Evolutionary conservation across 23 red algal genomes (phyloP).

Genomic region (Gracilariopsis chorda): DNA sequence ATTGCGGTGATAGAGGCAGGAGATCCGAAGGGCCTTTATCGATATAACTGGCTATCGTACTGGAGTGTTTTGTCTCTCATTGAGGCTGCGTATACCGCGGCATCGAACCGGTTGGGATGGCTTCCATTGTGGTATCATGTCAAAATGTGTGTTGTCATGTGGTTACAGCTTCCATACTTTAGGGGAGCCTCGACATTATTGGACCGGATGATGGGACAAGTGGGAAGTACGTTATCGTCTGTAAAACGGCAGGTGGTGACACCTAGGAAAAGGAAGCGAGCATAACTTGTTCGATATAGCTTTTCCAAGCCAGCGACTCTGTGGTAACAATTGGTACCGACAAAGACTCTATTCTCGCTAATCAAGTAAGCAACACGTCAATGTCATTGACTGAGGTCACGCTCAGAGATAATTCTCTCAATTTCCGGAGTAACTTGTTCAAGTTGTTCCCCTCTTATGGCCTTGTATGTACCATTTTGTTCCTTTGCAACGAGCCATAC

Average conservation of each 20-base stretch:
- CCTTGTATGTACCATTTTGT: neutral
- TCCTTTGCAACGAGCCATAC: slow-evolving; percentile 31
- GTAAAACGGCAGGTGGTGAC: slow-evolving; percentile 13
- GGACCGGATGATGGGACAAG: slow-evolving; percentile 8
- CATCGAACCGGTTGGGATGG: slow-evolving; percentile 3
- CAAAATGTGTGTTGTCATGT: slow-evolving; percentile 45
- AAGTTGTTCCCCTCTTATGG: slow-evolving; percentile 7
- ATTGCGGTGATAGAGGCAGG: slow-evolving; percentile 15
- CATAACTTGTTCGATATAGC: neutral
- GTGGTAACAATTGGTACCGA: too few species aligned
- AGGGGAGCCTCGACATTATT: slow-evolving; percentile 34
- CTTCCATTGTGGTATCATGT: slow-evolving; percentile 78
- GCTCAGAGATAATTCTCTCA: neutral
- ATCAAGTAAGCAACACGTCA: too few species aligned
- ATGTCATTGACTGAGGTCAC: neutral
- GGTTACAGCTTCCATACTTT: slow-evolving; percentile 72
- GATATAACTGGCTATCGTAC: slow-evolving; percentile 70
- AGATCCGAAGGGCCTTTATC: neutral
- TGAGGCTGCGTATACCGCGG: slow-evolving; percentile 7
- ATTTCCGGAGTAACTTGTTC: neutral
- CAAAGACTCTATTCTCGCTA: too few species aligned
- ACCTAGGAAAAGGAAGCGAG: slow-evolving; percentile 43
- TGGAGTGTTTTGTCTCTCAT: slow-evolving; percentile 43
- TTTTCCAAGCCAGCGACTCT: too few species aligned
- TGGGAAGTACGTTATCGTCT: slow-evolving; percentile 14